Percentiles rank a stretch among this genome's conserved stretches.
Evolutionary conservation across 495 filamentous ascomycete species (phyloP).

Genomic region (Daldinia childiae): DNA sequence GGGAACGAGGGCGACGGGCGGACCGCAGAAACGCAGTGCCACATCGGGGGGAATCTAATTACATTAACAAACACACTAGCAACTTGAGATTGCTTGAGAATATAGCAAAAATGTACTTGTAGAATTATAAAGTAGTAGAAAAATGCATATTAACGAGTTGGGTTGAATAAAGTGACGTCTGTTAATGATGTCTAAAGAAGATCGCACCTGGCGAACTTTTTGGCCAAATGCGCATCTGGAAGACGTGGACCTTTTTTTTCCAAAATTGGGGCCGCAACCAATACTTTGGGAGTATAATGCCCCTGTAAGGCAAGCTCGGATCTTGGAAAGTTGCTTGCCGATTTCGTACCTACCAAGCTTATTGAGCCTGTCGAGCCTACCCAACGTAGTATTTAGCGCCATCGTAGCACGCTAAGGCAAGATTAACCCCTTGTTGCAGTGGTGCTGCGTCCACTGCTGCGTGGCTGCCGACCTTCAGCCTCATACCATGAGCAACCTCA

Average conservation of each 20-base stretch:
- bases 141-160: conserved; percentile 25
- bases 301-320: conserved; percentile 24
- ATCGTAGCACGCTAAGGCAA: conserved; percentile 30
- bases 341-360: conserved; percentile 21
- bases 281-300: conserved; percentile 14
- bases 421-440: conserved; percentile 7
- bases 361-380: conserved; percentile 4
- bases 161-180: conserved; percentile 20
- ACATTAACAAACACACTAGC: conserved; percentile 27
- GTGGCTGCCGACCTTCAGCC: conserved; percentile 37
- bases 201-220: conserved; percentile 26
- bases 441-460: conserved; percentile 8
- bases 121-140: conserved; percentile 30
- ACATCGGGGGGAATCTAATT: conserved; percentile 31
- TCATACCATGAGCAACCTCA: conserved; percentile 14
- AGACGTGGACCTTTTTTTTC: conserved; percentile 26
- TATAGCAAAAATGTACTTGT: conserved; percentile 16
- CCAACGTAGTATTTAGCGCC: conserved; percentile 29
- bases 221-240: conserved; percentile 32
- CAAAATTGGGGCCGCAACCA: conserved; percentile 15
- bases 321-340: conserved; percentile 25
- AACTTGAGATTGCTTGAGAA: conserved; percentile 12
- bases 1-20: conserved; percentile 34
- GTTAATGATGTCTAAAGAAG: conserved; percentile 12
- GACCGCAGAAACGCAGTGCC: conserved; percentile 34